A percentile compares a stretch with the other conserved stretches of the same genome.
These are phyloP conservation scores for Aspergillus caelatus DNA, from an alignment of 2,329 filamentous ascomycete species.

Conservation along the genomic window DNA sequence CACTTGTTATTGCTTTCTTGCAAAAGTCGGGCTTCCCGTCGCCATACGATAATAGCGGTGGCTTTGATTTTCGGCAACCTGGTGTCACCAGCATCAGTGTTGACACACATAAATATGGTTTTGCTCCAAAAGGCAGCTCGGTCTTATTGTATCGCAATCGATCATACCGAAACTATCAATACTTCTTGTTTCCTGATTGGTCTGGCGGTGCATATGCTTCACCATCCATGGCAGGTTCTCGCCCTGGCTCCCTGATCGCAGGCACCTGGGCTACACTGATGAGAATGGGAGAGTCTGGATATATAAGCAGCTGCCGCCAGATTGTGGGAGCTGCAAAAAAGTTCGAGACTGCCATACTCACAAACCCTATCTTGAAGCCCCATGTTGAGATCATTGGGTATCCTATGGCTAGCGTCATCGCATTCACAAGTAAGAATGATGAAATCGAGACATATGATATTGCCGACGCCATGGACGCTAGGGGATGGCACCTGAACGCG, in stretches of 20 bases:
- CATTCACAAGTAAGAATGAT: conserved; percentile 71
- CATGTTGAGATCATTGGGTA: conserved; percentile 67
- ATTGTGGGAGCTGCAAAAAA: conserved; percentile 87
- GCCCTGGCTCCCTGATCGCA: conserved; percentile 90
- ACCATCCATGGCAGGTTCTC: conserved; percentile 85
- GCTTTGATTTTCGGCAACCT: conserved; percentile 88
- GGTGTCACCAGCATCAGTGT: conserved; percentile 95
- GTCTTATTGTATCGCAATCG: conserved; percentile 86
- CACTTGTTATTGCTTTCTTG: conserved; percentile 90
- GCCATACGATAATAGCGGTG: conserved; percentile 23
- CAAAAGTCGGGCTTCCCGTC: conserved; percentile 81
- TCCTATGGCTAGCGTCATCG: conserved; percentile 85
- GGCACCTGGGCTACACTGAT: conserved; percentile 94
- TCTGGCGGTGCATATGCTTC: conserved; percentile 94
- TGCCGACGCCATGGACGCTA: conserved; percentile 79
- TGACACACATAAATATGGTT: conserved; percentile 99
- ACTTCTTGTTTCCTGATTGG: conserved; percentile 96
- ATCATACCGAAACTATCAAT: conserved; percentile 82
- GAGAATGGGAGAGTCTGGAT: conserved; percentile 82
- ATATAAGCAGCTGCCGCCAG: conserved; percentile 77
- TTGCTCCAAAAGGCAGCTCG: conserved; percentile 96
- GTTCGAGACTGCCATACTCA: conserved; percentile 78
- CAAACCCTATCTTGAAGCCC: conserved; percentile 39
- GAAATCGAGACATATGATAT: conserved; percentile 89
- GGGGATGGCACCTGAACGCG: conserved; percentile 95